Evolutionary conservation across 2,329 filamentous ascomycete genomes (phyloP), one percentile per base, ranked within the genome.

Genomic region (Xylariaceae sp.): DNA sequence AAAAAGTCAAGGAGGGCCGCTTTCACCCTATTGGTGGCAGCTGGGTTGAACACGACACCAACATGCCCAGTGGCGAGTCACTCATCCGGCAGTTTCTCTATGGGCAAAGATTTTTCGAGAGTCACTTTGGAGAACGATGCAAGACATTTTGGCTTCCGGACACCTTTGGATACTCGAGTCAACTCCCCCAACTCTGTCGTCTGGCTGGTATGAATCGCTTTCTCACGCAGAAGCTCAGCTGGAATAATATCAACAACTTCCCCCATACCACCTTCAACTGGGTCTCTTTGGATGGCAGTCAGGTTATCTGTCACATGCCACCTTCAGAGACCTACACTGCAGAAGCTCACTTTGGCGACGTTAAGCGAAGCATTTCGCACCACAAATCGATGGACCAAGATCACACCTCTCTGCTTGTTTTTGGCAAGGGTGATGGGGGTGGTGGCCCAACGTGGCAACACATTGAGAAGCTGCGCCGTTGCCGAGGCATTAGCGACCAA

Each of bases 171-270:
- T 99, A 99, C 75, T 97, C 92, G 0, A 89, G 88, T 43, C 94
- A 99, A 73, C 82, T 99, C 35, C 94, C 94, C 10, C 94, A 99
- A 69, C 79, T 99, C 35, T 97, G 92, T 70, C 88, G 93, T 3
- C 78, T 97, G 23, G 89, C 94, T n/a, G 93, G 92, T 16, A 97
- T 99, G 94, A 89, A 84, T 53, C 85, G 93, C 27, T 99, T 99
- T 78, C 88, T 99, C 67, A 99, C 94, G 0, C 94, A 99, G 73
- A 99, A 99, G 77, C 80, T 99, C 55, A 97, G 93, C 78, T 99
- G 94, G 94, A 97, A 97, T 78, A 97, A 97, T 71, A 97, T 97
- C 81, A 97, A 97, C 76, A 96, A 89, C 68, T 99, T 97, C 75
- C 94, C 94, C 0, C 94, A 97, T 70, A 97, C 94, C 5, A 97